These are phyloP conservation scores for Tripterygium wilfordii DNA, from an alignment of 177 flowering plant species.

Conservation along the genomic window DNA sequence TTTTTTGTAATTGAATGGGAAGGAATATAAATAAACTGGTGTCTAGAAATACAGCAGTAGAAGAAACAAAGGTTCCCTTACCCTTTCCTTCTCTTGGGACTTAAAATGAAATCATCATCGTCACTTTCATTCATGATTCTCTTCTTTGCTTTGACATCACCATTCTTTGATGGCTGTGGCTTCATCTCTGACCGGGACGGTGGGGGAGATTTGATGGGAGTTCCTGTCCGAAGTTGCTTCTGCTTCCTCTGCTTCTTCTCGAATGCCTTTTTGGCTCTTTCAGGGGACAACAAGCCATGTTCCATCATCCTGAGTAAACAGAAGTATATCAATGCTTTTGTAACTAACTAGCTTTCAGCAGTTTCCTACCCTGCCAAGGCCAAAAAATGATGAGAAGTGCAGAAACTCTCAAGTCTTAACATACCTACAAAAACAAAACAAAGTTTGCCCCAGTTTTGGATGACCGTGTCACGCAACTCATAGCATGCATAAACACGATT, in stretches of 20 bases:
- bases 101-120: constrained; percentile 62
- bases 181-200: constrained; percentile 50
- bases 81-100: constrained; percentile 61
- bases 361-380: too few species aligned
- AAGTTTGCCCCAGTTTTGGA: too few species aligned
- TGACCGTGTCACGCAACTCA: too few species aligned
- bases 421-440: too few species aligned
- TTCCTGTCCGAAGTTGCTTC: constrained; percentile 68
- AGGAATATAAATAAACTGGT: constrained; percentile 7
- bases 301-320: constrained; percentile 93
- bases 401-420: too few species aligned
- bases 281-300: constrained; percentile 89
- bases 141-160: constrained; percentile 60
- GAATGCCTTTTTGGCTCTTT: constrained; percentile 68
- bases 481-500: too few species aligned
- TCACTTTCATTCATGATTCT: constrained; percentile 43
- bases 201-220: constrained; percentile 58
- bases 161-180: constrained; percentile 50
- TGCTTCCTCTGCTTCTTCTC: constrained; percentile 85
- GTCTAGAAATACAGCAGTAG: constrained; percentile 10
- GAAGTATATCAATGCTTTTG: background rate
- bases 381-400: too few species aligned
- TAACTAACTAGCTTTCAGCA: too few species aligned
- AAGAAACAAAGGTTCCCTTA: constrained; percentile 16
- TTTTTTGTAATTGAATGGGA: constrained; percentile 5